Percentiles rank a stretch among this genome's conserved stretches.
Conservation (phyloP, 345 rosid species). For the Citrus maxima region DNA sequence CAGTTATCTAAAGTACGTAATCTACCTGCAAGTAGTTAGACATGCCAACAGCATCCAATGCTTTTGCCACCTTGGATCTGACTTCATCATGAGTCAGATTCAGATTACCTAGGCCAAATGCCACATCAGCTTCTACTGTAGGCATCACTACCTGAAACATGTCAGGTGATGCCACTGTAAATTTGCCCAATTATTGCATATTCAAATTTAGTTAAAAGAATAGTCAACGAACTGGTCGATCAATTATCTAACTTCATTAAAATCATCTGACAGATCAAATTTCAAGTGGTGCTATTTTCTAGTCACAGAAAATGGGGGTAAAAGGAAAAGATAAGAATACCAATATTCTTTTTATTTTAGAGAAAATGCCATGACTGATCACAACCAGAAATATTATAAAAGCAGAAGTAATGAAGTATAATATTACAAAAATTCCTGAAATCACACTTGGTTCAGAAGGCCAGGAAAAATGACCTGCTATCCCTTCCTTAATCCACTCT, state of each 20-base stretch:
- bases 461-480: not conserved
- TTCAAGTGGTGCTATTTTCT: not conserved
- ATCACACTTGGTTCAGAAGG: not conserved
- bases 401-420: not conserved
- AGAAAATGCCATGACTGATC: not conserved
- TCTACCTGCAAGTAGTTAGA: conserved; percentile 55
- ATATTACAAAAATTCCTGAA: not conserved
- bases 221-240: not conserved
- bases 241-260: not conserved
- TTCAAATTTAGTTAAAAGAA: not conserved
- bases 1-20: not conserved
- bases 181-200: not conserved
- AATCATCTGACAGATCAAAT: not conserved
- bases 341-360: not conserved
- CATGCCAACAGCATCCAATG: conserved; percentile 83
- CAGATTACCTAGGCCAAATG: conserved; percentile 88
- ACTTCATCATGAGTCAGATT: conserved; percentile 54
- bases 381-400: not conserved
- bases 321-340: not conserved
- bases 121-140: conserved; percentile 89
- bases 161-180: not conserved
- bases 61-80: conserved; percentile 56
- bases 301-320: not conserved
- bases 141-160: conserved; percentile 88
- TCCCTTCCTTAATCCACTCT: not conserved